Percentiles rank a stretch among this genome's conserved stretches.
Evolutionary conservation across 2,329 filamentous ascomycete genomes (phyloP).

Genomic region (Xylogone sp.): DNA sequence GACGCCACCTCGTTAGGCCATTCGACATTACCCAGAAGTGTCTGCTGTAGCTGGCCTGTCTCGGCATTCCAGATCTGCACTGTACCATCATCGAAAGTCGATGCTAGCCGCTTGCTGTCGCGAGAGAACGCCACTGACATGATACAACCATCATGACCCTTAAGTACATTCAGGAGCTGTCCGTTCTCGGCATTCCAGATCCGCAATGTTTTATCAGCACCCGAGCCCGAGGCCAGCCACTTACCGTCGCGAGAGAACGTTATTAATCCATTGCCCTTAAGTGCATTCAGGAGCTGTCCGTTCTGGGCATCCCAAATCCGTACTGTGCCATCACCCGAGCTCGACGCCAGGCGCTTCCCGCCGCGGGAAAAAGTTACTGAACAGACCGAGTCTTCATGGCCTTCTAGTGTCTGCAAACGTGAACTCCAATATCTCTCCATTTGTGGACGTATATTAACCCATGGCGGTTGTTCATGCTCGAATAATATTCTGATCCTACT

Average conservation of each 20-base stretch:
- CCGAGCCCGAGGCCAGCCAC: conserved; percentile 61
- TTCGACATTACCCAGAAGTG: conserved; percentile 4
- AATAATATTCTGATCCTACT: conserved; percentile 5
- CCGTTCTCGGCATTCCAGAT: conserved; percentile 57
- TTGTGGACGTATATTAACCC: conserved; percentile 1
- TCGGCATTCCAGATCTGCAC: conserved; percentile 9
- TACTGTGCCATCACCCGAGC: conserved; percentile 3
- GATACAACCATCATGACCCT: neutral
- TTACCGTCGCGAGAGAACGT: conserved; percentile 1
- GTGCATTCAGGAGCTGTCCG: neutral
- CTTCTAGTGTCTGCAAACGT: neutral
- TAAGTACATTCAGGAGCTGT: neutral
- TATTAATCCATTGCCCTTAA: neutral
- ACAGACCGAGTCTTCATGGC: conserved; percentile 2
- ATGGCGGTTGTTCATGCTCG: neutral
- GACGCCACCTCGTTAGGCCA: neutral
- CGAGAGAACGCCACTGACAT: conserved; percentile 6
- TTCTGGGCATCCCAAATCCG: neutral
- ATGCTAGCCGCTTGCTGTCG: conserved; percentile 9
- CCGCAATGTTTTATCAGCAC: conserved; percentile 91
- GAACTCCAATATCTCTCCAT: conserved; percentile 3
- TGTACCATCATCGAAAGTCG: conserved; percentile 8
- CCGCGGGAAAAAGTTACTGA: neutral
- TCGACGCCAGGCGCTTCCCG: neutral
- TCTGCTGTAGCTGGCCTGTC: conserved; percentile 6